Percentiles rank a stretch among this genome's conserved stretches.
These are phyloP conservation scores for Trametes cubensis DNA, from an alignment of 768 basidiomycete genomes.

Conservation along the genomic window DNA sequence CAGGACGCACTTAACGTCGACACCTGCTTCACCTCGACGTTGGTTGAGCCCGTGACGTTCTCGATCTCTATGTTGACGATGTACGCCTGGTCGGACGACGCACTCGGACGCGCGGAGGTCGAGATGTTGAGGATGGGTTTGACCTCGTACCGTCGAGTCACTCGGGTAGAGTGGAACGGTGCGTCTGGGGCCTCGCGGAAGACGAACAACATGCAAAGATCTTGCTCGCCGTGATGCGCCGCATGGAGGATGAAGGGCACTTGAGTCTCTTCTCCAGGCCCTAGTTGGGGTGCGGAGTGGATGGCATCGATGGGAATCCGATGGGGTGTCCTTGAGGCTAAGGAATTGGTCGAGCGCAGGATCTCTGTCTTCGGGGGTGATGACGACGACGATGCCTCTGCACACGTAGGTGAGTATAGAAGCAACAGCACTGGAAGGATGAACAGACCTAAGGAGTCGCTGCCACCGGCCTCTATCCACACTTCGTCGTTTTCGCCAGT, in stretches of 20 bases:
- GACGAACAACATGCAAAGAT: slow-evolving; percentile 64
- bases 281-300: slow-evolving; percentile 36
- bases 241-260: slow-evolving; percentile 61
- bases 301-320: slow-evolving; percentile 44
- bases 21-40: slow-evolving; percentile 58
- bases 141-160: slow-evolving; percentile 61
- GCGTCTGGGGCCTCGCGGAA: slow-evolving; percentile 57
- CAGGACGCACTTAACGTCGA: slow-evolving; percentile 71
- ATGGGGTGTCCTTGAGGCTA: slow-evolving; percentile 49
- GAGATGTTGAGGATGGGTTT: slow-evolving; percentile 58
- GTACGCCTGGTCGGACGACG: slow-evolving; percentile 51
- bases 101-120: slow-evolving; percentile 53
- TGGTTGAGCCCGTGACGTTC: slow-evolving; percentile 47
- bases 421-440: too few species aligned
- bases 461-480: slow-evolving; percentile 44
- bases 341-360: slow-evolving; percentile 53
- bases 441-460: slow-evolving; percentile 4
- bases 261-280: slow-evolving; percentile 52
- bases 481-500: slow-evolving; percentile 61
- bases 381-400: slow-evolving; percentile 23
- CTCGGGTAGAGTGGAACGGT: slow-evolving; percentile 60
- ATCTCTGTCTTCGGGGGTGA: slow-evolving; percentile 36
- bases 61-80: slow-evolving; percentile 57
- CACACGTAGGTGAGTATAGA: not conserved
- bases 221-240: slow-evolving; percentile 47